Percentiles rank a stretch among this genome's conserved stretches.
Conservation (phyloP, 371 early-diverging fungal genomes). For the Choanephora cucurbitarum region DNA sequence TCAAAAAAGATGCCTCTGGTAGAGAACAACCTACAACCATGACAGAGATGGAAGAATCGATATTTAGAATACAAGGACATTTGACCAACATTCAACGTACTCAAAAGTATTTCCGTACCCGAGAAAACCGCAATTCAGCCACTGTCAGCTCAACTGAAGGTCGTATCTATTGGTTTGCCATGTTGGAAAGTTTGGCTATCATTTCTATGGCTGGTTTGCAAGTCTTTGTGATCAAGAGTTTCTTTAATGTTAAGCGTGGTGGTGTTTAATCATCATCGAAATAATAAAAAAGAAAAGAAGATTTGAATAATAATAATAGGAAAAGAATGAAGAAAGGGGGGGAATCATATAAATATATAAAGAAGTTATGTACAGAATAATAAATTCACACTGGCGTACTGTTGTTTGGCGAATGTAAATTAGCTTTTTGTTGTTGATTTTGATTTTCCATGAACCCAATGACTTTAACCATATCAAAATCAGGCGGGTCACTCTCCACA, state of each 20-base stretch:
- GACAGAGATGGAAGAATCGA: slow-evolving; percentile 69
- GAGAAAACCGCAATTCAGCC: slow-evolving; percentile 85
- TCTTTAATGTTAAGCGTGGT: slow-evolving; percentile 69
- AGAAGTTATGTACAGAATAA: background rate
- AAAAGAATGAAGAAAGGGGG: background rate
- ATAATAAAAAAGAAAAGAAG: background rate
- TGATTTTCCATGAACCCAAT: slow-evolving; percentile 57
- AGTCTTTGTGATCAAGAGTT: slow-evolving; percentile 80
- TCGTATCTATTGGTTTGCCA: slow-evolving; percentile 87
- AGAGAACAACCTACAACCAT: slow-evolving; percentile 45
- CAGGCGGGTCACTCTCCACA: slow-evolving; percentile 72
- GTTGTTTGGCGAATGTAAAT: too few species aligned
- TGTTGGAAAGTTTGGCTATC: slow-evolving; percentile 72
- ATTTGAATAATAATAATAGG: slow-evolving; percentile 2
- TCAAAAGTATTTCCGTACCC: slow-evolving; percentile 82
- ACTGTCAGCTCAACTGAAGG: slow-evolving; percentile 81
- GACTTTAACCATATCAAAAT: slow-evolving; percentile 53
- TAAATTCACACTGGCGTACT: background rate
- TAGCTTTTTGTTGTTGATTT: too few species aligned
- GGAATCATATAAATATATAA: background rate
- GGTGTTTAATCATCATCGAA: slow-evolving; percentile 39
- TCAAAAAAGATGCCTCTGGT: slow-evolving; percentile 18
- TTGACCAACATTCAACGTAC: slow-evolving; percentile 66
- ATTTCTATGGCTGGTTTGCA: slow-evolving; percentile 80
- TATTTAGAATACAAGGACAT: slow-evolving; percentile 55